Evolutionary conservation across 306 rosid species (phyloP).

Genomic region (Canavalia ensiformis): DNA sequence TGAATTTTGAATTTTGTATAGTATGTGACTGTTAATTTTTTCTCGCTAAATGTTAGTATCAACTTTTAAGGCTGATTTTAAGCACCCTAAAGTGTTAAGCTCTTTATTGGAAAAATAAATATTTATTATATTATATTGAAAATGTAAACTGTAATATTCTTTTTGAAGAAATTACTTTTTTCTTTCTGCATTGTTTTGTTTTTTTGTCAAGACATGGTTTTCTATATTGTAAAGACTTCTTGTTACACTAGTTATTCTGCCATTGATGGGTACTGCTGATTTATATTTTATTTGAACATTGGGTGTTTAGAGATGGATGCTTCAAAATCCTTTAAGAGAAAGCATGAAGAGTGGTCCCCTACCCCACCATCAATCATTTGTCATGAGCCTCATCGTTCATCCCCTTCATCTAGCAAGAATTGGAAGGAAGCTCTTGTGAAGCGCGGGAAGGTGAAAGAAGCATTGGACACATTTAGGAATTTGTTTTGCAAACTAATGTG

Average conservation of each 20-base stretch:
- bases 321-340: background rate
- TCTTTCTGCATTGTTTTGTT: too few species aligned
- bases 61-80: too few species aligned
- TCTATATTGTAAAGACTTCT: background rate
- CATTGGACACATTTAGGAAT: slow-evolving; percentile 31
- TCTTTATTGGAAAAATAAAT: too few species aligned
- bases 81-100: too few species aligned
- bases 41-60: too few species aligned
- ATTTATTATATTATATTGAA: too few species aligned
- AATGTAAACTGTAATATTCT: too few species aligned
- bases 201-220: background rate
- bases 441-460: slow-evolving; percentile 41
- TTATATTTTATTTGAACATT: background rate
- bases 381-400: background rate
- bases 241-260: background rate
- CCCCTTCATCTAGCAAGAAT: background rate
- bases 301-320: background rate
- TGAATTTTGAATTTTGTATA: too few species aligned
- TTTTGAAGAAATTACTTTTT: too few species aligned
- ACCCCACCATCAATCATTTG: background rate
- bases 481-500: background rate
- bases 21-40: too few species aligned
- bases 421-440: background rate
- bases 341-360: background rate
- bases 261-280: background rate